Base-by-base conservation (phyloP, 1,139 yeast species). In the Insectozyma bohioensis region DNA sequence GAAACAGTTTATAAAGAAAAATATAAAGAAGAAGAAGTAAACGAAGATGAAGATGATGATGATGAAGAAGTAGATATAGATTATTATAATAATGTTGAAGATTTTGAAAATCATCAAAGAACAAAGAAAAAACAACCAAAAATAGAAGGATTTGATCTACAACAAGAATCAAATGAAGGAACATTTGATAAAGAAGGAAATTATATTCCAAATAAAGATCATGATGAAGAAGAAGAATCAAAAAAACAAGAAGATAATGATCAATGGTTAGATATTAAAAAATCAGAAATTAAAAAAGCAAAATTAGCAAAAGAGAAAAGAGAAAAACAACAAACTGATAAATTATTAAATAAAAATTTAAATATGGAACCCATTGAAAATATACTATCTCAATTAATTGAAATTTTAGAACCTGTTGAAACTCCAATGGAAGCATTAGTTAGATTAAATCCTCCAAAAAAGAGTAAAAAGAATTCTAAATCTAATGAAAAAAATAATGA, bases 181-280 rank as follows among this genome's bases (percentile, higher is more conserved):
- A 56, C 57, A 4, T 80, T 80, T 36, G 88, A 82, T 48, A 67
- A 60, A 19, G 76, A 74, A 23, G 87, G 88, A 2, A 80, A 78
- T 46, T 81, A 64, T 44, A 57, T 76, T n/a, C 61, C 72, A 22
- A 56, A 61, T 3, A 63, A 63, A 2, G 54, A 50, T 28, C 61
- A 52, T 16, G n/a, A n/a, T n/a, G n/a, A n/a, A n/a, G n/a, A n/a
- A n/a, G 56, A 51, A 28, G 56, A 58, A 4, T 62, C 62, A 8
- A 58, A 53, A 5, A n/a, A n/a, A n/a, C n/a, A n/a, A n/a, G 62
- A 64, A 29, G 72, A 71, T 30, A 80, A 75, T 24, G 59, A 51
- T n/a, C 76, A 81, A 78, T 52, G 74, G 18, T 50, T 51, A 20
- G 72, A 64, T 2, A 42, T 64, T n/a, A 63, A 65, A 33, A 61